Evolutionary conservation across 495 filamentous ascomycete species (phyloP).

Genomic region (Cudoniella acicularis): DNA sequence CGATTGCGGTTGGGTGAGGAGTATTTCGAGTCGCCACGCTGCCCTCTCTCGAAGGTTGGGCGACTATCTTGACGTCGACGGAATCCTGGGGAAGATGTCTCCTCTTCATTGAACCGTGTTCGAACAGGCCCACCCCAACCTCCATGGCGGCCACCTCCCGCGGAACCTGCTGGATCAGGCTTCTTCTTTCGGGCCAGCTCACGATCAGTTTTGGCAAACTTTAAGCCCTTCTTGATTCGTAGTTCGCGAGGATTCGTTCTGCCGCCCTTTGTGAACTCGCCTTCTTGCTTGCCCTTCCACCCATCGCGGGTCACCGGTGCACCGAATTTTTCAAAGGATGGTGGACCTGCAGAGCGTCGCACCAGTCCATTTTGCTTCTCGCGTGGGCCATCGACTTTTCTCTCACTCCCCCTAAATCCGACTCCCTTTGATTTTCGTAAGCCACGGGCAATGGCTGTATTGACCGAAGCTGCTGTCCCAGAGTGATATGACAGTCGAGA

Average conservation of each 20-base stretch:
- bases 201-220: not conserved
- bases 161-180: not conserved
- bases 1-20: not conserved
- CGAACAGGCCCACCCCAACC: not conserved
- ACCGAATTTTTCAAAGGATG: not conserved
- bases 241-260: not conserved
- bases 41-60: not conserved
- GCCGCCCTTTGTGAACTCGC: not conserved
- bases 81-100: not conserved
- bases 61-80: not conserved
- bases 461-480: conserved; percentile 21
- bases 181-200: not conserved
- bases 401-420: conserved; percentile 17
- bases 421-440: conserved; percentile 23
- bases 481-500: conserved; percentile 14
- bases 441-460: conserved; percentile 19
- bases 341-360: not conserved
- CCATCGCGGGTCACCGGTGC: not conserved
- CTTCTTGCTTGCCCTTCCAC: not conserved
- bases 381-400: conserved; percentile 7
- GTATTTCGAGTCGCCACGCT: not conserved
- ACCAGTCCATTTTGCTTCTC: conserved; percentile 10
- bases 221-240: not conserved
- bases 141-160: not conserved
- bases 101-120: not conserved